Base-by-base conservation (phyloP, 225 moss, liverwort and hornwort species). In the Sphagnum contortum region DNA sequence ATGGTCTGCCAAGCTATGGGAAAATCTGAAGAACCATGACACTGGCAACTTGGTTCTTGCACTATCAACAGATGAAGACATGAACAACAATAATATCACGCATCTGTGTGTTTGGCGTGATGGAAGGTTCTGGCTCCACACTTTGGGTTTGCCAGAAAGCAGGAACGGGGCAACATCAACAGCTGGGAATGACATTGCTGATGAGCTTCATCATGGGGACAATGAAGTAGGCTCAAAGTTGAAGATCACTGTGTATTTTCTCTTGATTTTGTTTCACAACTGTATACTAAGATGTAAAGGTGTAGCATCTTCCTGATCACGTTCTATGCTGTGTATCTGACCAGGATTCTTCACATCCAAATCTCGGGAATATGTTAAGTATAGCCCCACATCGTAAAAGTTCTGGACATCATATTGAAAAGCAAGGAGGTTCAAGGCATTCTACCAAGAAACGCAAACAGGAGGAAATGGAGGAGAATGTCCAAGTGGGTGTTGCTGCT, bases 61-160 rank as follows among this genome's bases (percentile, higher is more conserved):
- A 49, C 71, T 88, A 56, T 80, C 87, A 47, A 64, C 85, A 44
- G 88, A 85, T 75, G 72, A 75, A 68, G 75, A 80, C 68, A 63
- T 62, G 52, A 67, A 72, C 60, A 29, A 29, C 29, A 29, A 29
- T 29, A 75, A 70, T 53, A 77, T 83, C 56, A 72, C 81, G 49
- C 90, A 88, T 81, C 72, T 85, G 64, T 70, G 83, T 59, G 75
- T 86, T 12, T 88, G 91, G 77, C 77, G 75, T n/a, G 69, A 75
- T 70, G 86, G 80, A 63, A 79, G 76, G 55, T 86, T 85, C 56
- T 81, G 83, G 87, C 57, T 88, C 74, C 85, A 79, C 68, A 69
- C 65, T 57, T 68, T 91, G 8, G 64, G 65, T 60, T n/a, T 63
- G 47, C 70, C 70, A 59, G 59, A 57, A 10, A 45, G 47, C 8